Evolutionary conservation across 352 stramenopile species (phyloP).

Genomic region (Phytophthora melonis): DNA sequence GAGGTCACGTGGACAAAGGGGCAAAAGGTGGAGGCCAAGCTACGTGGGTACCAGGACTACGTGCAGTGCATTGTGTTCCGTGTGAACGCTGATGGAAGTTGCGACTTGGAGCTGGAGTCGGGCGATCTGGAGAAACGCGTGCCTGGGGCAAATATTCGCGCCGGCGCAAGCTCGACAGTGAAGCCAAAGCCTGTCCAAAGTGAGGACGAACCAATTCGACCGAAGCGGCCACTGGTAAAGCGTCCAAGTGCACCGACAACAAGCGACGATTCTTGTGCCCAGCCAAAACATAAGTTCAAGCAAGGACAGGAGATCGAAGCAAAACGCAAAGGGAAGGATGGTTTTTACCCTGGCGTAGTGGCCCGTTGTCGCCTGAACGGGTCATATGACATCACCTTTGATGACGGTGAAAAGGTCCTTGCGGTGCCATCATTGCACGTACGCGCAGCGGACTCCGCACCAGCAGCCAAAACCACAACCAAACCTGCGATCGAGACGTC

Average conservation of each 20-base stretch:
- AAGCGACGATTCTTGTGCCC: constrained; percentile 50
- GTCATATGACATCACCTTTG: constrained; percentile 82
- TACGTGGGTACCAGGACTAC: constrained; percentile 56
- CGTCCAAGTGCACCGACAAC: constrained; percentile 42
- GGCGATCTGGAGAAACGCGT: constrained; percentile 68
- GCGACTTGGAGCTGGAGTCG: constrained; percentile 69
- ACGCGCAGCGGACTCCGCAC: not conserved
- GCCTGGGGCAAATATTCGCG: constrained; percentile 44
- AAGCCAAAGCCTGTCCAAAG: constrained; percentile 53
- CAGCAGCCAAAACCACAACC: not conserved
- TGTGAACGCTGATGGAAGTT: constrained; percentile 63
- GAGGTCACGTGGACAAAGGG: constrained; percentile 56
- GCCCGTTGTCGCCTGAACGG: constrained; percentile 62
- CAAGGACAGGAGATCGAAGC: constrained; percentile 56
- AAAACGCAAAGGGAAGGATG: constrained; percentile 61
- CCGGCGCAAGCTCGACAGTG: constrained; percentile 29
- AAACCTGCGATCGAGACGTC: no score
- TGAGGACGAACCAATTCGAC: constrained; percentile 55
- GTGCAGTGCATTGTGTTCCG: constrained; percentile 62
- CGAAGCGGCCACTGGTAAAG: constrained; percentile 48
- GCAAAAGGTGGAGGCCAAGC: constrained; percentile 65
- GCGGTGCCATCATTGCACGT: constrained; percentile 23
- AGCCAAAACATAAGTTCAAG: constrained; percentile 41
- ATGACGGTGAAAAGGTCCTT: constrained; percentile 66
- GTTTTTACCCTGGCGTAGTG: constrained; percentile 65